Base-by-base conservation (phyloP, 371 early-diverging fungal genomes). In the Syncephalis plumigaleata region DNA sequence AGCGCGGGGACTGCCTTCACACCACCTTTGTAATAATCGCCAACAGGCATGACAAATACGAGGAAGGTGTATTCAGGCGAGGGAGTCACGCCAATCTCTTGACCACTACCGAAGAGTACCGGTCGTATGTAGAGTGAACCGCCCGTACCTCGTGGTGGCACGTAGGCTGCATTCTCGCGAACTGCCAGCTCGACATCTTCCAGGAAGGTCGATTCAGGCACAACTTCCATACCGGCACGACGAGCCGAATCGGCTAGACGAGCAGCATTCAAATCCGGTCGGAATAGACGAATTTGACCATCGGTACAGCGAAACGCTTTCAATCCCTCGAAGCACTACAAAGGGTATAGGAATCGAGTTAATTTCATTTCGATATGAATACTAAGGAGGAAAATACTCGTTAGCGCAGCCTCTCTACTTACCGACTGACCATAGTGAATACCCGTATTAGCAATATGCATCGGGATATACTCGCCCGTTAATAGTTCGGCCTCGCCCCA, bases 251-350 rank as follows among this genome's bases (percentile, higher is more conserved):
- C 60, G 0, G 51, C 51, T 67, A 86, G 65, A 46, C 87, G 75
- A n/a, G 59, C 62, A 1, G 79, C 81, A 59, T 86, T 86, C 7
- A 63, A 65, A 38, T 77, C 66, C 26, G 82, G 81, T 40, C 87
- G 70, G 67, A 86, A 86, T 40, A 81, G 62, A 46, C 83, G 75
- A 37, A 84, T 54, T 55, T 73, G 73, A 16, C 78, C 79, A 53
- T 82, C 71, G 42, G 65, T 68, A 65, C 73, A 70, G 18, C 79
- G 65, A 71, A 79, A 86, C 3, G 87, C 84, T 59, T 86, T 86
- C 54, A 86, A 55, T 21, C 87, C 87, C 65, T 86, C 87, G 55
- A 86, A 86, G 55, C 77, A 75, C 72, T 75, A 25, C 5, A 16
- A 4, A 38, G 2, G 9, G 45, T 22, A 17, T n/a, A n/a, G n/a